Evolutionary conservation across 192 early-diverging fungal species (phyloP), one percentile per base, ranked within the genome.

Genomic region (Helicostylum pulchrum): DNA sequence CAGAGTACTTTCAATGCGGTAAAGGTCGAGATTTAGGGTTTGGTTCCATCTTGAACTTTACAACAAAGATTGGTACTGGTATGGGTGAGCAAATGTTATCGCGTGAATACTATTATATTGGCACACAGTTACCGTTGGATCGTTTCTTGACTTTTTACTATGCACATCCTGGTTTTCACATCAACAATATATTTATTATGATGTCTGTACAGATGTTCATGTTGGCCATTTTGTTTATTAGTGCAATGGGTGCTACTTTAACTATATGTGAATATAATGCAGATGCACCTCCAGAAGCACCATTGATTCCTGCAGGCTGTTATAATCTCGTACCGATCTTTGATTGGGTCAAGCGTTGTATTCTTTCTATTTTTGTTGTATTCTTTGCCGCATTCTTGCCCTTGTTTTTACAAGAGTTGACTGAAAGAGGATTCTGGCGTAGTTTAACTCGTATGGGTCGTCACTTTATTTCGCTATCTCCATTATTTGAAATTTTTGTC

Each of bases 21-120:
- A 94, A 94, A 78, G 93, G 93, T 7, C 89, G 90, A 70, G 93
- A 94, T 75, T 80, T 94, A 49, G 90, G 91, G 7, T 92, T 94
- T 80, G 88, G 87, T 54, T 94, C 92, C 7, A 89, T 92, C 59
- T 87, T 94, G 68, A 89, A 90, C 73, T 94, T 93, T 65, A 90
- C 90, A 63, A 90, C 93, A 53, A 94, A 94, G 76, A 92, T 94
- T 52, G 90, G 91, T 51, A 90, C 90, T 7, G 93, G 93, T 62
- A 94, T 94, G 93, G 90, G 90, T 49, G 93, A 94, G 75, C 93
- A 94, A 77, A 92, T 94, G 86, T 71, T 94, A 46, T 94, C 93
- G n/a, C 85, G 93, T 65, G 93, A 94, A 70, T 91, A 94, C 75
- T 93, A 94, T 75, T 91, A 91, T 70, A 78, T 94, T 53, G 92